These are phyloP conservation scores for Wilhelminamyces savonicus DNA, from an alignment of 805 yeast species.

Conservation along the genomic window DNA sequence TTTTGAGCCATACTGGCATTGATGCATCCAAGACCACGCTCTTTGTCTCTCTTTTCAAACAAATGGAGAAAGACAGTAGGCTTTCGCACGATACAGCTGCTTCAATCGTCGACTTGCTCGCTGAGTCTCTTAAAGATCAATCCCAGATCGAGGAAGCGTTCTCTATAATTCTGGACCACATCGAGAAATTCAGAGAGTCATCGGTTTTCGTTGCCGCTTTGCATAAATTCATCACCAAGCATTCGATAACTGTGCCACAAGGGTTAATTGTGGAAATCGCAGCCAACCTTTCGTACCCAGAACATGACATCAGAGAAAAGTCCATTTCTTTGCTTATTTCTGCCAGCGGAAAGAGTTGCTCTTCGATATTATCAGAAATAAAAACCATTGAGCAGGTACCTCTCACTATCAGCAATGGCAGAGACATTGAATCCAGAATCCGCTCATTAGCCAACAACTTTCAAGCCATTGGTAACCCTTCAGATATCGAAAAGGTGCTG, in stretches of 20 bases:
- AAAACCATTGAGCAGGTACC: constrained; percentile 63
- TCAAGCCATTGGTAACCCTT: constrained; percentile 17
- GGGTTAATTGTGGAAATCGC: constrained; percentile 10
- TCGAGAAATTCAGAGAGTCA: constrained; percentile 26
- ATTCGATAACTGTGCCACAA: too few relatives aligned
- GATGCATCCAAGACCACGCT: too few relatives aligned
- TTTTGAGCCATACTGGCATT: constrained; percentile 36
- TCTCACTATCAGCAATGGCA: constrained; percentile 55
- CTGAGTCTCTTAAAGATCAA: constrained; percentile 14
- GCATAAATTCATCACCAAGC: constrained; percentile 13
- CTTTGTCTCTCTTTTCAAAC: too few relatives aligned
- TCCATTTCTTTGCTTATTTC: constrained; percentile 45
- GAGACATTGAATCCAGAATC: constrained; percentile 68
- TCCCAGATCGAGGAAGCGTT: constrained; percentile 1
- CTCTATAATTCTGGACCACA: constrained; percentile 3
- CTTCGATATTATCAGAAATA: too few relatives aligned
- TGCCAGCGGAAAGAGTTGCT: too few relatives aligned
- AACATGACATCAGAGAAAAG: constrained; percentile 42
- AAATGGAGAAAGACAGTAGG: too few relatives aligned
- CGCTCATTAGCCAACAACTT: constrained; percentile 50
- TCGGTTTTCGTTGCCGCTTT: constrained; percentile 32
- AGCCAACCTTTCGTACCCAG: constrained; percentile 41
- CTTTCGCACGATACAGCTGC: constrained; percentile 41
- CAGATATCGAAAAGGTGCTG: constrained; percentile 10
- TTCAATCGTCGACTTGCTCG: constrained; percentile 25